Evolutionary conservation across 139 green algal genomes (phyloP), one percentile per base, ranked within the genome.

Genomic region (Dunaliella primolecta): DNA sequence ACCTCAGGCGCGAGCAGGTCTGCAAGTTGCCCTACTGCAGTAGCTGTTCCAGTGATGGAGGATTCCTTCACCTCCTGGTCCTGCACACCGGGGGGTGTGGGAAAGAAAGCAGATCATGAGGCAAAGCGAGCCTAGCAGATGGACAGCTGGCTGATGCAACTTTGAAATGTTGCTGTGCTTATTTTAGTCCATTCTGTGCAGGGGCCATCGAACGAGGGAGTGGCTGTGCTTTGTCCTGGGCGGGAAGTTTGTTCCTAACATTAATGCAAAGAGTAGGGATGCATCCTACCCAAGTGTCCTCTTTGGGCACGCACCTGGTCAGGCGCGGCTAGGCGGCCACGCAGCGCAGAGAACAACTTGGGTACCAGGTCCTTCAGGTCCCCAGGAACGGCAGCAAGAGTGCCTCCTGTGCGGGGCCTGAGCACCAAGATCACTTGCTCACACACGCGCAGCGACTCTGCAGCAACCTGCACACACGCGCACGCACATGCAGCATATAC

Each of bases 391-490:
- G 88, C 38, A 0, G 81, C 84, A 15, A 83, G 30, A 1, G 78
- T 57, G 0, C 78, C 37, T 1, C 24, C 82, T 33, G 82, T 27
- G 31, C 86, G 82, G 64, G 93, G 93, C 1, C 92, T 81, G 25
- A 98, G 83, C n/a, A 97, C 91, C 25, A 64, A 84, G n/a, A 98
- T 91, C 83, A 99, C 80, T 82, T 89, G 83, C 85, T 94, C 91
- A 80, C 90, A 96, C 33, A 94, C 92, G 15, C 95, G 92, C 78
- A 99, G 92, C 2, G 93, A 96, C 86, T 98, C 95, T 1, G 96
- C 93, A 1, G 95, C 86, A 0, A 98, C 90, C 91, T 93, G 86
- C 24, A 80, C 25, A n/a, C n/a, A n/a, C n/a, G n/a, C n/a, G n/a
- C n/a, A n/a, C n/a, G n/a, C n/a, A n/a, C n/a, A n/a, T n/a, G n/a